A percentile compares a stretch with the other conserved stretches of the same genome.
phyloP scores from a whole-genome alignment of 257 asterid species.

The Nicotiana knightiana region DNA sequence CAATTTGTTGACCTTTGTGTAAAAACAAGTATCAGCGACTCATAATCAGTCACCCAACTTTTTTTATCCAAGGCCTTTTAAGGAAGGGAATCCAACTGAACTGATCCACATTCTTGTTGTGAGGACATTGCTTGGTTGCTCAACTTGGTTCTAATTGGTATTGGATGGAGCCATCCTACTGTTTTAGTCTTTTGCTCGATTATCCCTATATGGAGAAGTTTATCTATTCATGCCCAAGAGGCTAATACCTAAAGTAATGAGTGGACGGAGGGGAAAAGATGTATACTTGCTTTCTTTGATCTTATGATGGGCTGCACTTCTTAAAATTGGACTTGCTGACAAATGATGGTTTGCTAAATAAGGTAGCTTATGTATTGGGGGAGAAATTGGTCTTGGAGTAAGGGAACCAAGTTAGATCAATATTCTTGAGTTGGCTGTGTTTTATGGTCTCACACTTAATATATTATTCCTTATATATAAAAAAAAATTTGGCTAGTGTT shows the following conservation, averaged over 20 bases:
- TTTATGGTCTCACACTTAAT: neutral
- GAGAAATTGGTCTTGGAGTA: neutral
- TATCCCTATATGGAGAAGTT: neutral
- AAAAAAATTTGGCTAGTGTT: neutral
- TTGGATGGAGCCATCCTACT: neutral
- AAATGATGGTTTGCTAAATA: neutral
- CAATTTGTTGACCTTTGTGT: neutral
- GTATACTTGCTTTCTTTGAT: neutral
- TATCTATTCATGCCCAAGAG: neutral
- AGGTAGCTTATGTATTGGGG: neutral
- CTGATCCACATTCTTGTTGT: neutral
- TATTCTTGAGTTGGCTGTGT: neutral
- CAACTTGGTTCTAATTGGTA: neutral
- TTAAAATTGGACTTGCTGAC: neutral
- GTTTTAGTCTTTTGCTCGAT: neutral
- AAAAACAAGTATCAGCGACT: neutral
- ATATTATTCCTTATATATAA: neutral
- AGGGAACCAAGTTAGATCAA: neutral
- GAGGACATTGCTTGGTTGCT: neutral
- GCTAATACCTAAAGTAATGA: neutral
- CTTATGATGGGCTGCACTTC: neutral
- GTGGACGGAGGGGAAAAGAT: neutral
- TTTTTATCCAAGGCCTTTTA: neutral
- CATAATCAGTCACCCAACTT: neutral
- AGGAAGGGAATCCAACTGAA: neutral